Conservation (phyloP, 2,329 filamentous ascomycete species). For the Hypoxylon sp. region DNA sequence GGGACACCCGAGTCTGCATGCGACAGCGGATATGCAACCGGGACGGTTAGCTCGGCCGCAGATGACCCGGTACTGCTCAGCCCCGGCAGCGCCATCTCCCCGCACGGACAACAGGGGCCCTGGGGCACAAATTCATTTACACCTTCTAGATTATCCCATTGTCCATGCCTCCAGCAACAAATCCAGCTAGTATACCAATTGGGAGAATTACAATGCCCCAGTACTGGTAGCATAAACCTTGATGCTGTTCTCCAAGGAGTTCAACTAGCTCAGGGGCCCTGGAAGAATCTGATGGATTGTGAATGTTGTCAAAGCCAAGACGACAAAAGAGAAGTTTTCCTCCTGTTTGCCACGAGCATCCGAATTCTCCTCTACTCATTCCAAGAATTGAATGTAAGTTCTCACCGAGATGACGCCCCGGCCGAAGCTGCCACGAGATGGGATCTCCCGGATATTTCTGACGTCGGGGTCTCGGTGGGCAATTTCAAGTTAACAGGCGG, state of each 20-base stretch:
- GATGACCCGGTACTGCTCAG: background rate
- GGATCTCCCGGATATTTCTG: background rate
- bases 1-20: constrained; percentile 5
- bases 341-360: constrained; percentile 43
- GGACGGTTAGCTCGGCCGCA: background rate
- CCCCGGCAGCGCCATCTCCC: background rate
- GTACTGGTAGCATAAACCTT: constrained; percentile 23
- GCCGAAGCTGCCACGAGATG: too few species aligned
- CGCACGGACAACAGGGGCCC: background rate
- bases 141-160: constrained; percentile 9
- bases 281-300: constrained; percentile 9
- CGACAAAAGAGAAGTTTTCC: constrained; percentile 39
- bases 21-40: constrained; percentile 11
- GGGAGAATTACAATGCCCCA: constrained; percentile 35
- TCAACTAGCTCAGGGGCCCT: constrained; percentile 7
- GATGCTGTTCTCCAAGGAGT: constrained; percentile 1
- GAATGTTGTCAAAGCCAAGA: constrained; percentile 18
- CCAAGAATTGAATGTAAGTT: constrained; percentile 14
- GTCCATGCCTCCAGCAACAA: constrained; percentile 41
- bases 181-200: constrained; percentile 39
- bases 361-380: constrained; percentile 36
- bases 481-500: constrained; percentile 5
- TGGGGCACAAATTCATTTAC: background rate
- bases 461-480: constrained; percentile 2
- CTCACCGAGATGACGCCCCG: background rate